These are phyloP conservation scores for Fusarium buxicola DNA, from an alignment of 2,329 filamentous ascomycete genomes.

Conservation along the genomic window DNA sequence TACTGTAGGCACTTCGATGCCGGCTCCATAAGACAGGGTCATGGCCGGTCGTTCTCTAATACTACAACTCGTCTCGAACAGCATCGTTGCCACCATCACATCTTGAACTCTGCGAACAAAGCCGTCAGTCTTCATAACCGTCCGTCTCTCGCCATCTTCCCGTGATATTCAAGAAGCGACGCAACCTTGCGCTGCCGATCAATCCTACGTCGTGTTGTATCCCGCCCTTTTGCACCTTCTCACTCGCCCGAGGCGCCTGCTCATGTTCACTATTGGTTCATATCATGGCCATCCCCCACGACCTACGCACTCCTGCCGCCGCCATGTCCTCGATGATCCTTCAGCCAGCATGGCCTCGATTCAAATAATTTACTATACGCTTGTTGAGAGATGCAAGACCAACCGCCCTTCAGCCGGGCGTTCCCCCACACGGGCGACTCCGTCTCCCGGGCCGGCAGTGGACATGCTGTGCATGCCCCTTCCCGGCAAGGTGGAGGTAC, in stretches of 20 bases:
- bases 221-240: constrained; percentile 1
- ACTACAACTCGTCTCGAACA: constrained; percentile 6
- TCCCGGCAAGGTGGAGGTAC: constrained; percentile 7
- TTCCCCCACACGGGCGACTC: constrained; percentile 8
- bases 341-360: constrained; percentile 1
- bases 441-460: constrained; percentile 23
- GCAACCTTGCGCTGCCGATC: constrained; percentile 15
- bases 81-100: constrained; percentile 4
- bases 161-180: constrained; percentile 1
- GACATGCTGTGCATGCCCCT: background rate
- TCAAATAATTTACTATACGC: background rate
- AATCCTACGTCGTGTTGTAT: constrained; percentile 3
- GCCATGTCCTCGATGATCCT: constrained; percentile 5
- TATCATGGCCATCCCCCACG: constrained; percentile 1
- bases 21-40: constrained; percentile 26
- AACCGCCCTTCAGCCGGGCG: too few relatives aligned
- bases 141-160: background rate
- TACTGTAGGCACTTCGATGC: constrained; percentile 18
- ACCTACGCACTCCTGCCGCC: background rate
- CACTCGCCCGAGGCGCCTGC: background rate
- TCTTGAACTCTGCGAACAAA: background rate
- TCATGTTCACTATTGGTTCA: constrained; percentile 4
- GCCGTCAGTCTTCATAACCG: too few relatives aligned
- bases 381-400: too few relatives aligned
- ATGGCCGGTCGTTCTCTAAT: constrained; percentile 6